phyloP scores from a whole-genome alignment of 1,139 yeast genomes.

The Kodamaea ohmeri region DNA sequence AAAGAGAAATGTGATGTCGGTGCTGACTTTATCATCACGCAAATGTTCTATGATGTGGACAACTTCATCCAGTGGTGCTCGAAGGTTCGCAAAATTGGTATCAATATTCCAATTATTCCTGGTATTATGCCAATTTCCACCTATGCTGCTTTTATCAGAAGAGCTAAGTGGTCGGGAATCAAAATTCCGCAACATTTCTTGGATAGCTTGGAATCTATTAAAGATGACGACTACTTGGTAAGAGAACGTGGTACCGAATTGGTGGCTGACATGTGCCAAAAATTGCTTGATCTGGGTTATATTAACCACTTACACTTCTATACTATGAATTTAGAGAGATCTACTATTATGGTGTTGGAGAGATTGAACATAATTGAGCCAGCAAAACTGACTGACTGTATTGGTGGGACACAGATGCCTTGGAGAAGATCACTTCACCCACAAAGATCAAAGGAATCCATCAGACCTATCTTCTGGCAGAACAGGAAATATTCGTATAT shows the following conservation, averaged over 20 bases:
- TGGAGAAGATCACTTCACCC: slow-evolving; percentile 92
- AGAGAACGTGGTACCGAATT: slow-evolving; percentile 84
- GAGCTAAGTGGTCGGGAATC: slow-evolving; percentile 93
- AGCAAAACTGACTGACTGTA: slow-evolving; percentile 28
- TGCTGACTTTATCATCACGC: slow-evolving; percentile 89
- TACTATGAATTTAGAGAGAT: slow-evolving; percentile 92
- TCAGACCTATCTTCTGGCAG: slow-evolving; percentile 96
- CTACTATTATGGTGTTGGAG: slow-evolving; percentile 87
- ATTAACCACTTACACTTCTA: slow-evolving; percentile 90
- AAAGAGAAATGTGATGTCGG: slow-evolving; percentile 92
- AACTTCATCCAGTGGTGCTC: slow-evolving; percentile 80
- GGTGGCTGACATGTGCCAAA: slow-evolving; percentile 79
- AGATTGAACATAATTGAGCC: slow-evolving; percentile 56
- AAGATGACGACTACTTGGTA: slow-evolving; percentile 86
- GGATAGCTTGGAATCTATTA: slow-evolving; percentile 72
- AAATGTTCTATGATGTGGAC: slow-evolving; percentile 88
- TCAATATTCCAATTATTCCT: slow-evolving; percentile 85
- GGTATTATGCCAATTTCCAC: slow-evolving; percentile 98
- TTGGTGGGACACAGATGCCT: slow-evolving; percentile 49
- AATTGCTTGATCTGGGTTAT: slow-evolving; percentile 65
- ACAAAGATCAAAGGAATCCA: slow-evolving; percentile 74
- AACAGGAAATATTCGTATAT: slow-evolving; percentile 89
- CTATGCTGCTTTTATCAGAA: slow-evolving; percentile 84
- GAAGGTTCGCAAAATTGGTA: slow-evolving; percentile 68
- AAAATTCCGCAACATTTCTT: slow-evolving; percentile 72